Evolutionary conservation across 1,284 basidiomycete genomes (phyloP), one percentile per base, ranked within the genome.

Genomic region (Tremellales sp.): DNA sequence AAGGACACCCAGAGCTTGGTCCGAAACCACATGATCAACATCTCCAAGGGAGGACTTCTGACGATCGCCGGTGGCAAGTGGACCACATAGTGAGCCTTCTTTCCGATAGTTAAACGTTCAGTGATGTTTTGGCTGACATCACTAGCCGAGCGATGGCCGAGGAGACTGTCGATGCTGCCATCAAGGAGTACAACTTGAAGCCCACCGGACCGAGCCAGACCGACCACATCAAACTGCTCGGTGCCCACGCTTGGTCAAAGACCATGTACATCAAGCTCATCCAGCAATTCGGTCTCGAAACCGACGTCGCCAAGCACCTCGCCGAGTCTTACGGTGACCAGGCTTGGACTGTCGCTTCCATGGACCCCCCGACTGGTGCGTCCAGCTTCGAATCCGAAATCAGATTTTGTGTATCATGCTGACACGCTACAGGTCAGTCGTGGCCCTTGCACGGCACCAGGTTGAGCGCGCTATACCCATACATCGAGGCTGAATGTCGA

Each of bases 61-160:
- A 97, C 93, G 17, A 94, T 97, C 63, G 91, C 91, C 6, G 94
- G 94, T 41, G 94, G 94, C 4, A 98, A 97, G 75, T 98, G 94
- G 94, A 98, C 94, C 46, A 97, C 94, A 25, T 98, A 97, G 68
- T 70, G 47, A 60, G 67, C 73, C 2, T 22, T n/a, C 22, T 42
- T 35, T n/a, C 17, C 22, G 8, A 21, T 12, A 27, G 10, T 7
- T n/a, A 6, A 19, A 13, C n/a, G n/a, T n/a, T n/a, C n/a, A n/a
- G n/a, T n/a, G n/a, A n/a, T n/a, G n/a, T n/a, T n/a, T n/a, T n/a
- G 13, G 54, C 41, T 53, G 46, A 43, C 22, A n/a, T n/a, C 10
- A 13, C 22, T 47, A 70, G 67, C 74, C 79, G 90, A 47, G 86
- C 86, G 45, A 97, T 97, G 94, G 91, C 94, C 26, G 83, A 93